Percentiles rank a stretch among this genome's conserved stretches.
These are phyloP conservation scores for Peterozyma toletana DNA, from an alignment of 805 yeast genomes.

Conservation along the genomic window DNA sequence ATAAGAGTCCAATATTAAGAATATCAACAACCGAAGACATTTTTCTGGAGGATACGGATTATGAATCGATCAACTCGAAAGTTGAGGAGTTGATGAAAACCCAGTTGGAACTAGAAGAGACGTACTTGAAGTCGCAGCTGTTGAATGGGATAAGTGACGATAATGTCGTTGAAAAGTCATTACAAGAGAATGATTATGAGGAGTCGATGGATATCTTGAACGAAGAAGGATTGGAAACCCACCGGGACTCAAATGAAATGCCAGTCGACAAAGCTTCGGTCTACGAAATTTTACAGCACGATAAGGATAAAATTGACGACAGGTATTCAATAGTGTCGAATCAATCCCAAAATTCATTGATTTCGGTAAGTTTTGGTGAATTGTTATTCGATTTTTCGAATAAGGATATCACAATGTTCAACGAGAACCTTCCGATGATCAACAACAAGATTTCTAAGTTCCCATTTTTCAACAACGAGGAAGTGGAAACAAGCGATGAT, in stretches of 20 bases:
- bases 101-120: constrained; percentile 3
- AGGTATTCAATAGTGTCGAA: neutral
- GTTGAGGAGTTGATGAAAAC: constrained; percentile 5
- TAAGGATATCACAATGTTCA: constrained; percentile 1
- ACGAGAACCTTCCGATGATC: constrained; percentile 5
- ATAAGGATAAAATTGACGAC: neutral
- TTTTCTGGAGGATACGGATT: constrained; percentile 5
- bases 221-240: neutral
- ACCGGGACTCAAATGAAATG: neutral
- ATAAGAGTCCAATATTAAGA: neutral
- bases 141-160: neutral
- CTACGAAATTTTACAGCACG: neutral
- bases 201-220: neutral
- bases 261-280: neutral
- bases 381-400: neutral
- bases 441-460: constrained; percentile 2
- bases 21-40: neutral
- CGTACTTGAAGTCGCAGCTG: neutral
- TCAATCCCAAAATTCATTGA: neutral
- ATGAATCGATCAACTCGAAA: constrained; percentile 4
- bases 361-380: constrained; percentile 4
- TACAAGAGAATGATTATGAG: neutral
- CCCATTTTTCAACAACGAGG: constrained; percentile 1
- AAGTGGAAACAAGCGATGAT: neutral
- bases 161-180: neutral